Evolutionary conservation across 345 rosid species (phyloP).

Genomic region (Acer campestre): DNA sequence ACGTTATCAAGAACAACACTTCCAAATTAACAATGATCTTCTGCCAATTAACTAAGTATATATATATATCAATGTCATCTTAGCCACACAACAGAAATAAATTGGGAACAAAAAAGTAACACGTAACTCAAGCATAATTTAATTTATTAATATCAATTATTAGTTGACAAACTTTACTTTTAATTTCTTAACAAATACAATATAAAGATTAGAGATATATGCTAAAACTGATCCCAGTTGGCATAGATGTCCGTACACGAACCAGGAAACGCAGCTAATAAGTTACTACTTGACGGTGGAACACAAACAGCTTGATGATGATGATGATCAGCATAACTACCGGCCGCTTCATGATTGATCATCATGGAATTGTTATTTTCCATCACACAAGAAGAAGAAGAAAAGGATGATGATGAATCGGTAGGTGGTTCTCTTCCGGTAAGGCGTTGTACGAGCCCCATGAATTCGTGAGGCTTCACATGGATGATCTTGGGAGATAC

Average conservation of each 20-base stretch:
- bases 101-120: too few species aligned
- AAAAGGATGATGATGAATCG: not conserved
- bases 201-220: too few species aligned
- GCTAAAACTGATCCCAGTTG: constrained; percentile 6
- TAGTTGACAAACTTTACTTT: too few species aligned
- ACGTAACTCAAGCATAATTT: too few species aligned
- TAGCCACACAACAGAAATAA: too few species aligned
- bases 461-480: constrained; percentile 46
- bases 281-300: not conserved
- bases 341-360: not conserved
- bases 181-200: too few species aligned
- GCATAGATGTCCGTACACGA: not conserved
- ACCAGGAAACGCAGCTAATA: not conserved
- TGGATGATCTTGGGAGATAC: constrained; percentile 52
- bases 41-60: too few species aligned
- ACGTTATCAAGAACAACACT: too few species aligned
- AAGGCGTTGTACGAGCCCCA: constrained; percentile 49
- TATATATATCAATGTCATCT: too few species aligned
- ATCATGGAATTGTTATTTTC: not conserved
- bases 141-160: not conserved
- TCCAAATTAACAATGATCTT: too few species aligned
- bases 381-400: not conserved
- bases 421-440: constrained; percentile 37
- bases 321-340: not conserved
- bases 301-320: not conserved